A percentile compares a stretch with the other conserved stretches of the same genome.
These are phyloP conservation scores for Pythium oligandrum DNA, from an alignment of 352 stramenopile genomes.

Conservation along the genomic window DNA sequence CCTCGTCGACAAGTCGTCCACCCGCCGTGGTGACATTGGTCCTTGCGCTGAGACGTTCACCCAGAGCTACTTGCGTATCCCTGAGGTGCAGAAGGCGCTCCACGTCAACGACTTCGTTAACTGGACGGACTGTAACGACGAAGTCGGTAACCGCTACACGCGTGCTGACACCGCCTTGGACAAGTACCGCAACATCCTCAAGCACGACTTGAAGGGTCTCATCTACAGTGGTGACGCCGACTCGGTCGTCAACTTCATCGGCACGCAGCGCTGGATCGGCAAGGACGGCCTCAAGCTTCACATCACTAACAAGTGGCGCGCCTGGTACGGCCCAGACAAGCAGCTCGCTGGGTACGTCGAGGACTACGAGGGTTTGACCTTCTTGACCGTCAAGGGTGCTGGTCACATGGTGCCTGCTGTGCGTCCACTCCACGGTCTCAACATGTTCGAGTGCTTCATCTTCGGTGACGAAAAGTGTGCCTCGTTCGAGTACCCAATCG, in stretches of 20 bases:
- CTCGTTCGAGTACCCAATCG: constrained; percentile 56
- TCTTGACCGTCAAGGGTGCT: constrained; percentile 90
- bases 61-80: constrained; percentile 55
- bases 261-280: constrained; percentile 86
- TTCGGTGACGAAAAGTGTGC: constrained; percentile 47
- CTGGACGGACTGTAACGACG: constrained; percentile 68
- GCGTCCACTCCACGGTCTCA: constrained; percentile 64
- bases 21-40: constrained; percentile 46
- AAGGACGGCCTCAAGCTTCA: constrained; percentile 61
- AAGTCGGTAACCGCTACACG: constrained; percentile 43
- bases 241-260: constrained; percentile 81
- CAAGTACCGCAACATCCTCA: constrained; percentile 68
- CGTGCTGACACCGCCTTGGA: constrained; percentile 52
- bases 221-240: constrained; percentile 80
- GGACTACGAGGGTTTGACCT: constrained; percentile 82
- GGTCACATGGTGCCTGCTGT: constrained; percentile 88
- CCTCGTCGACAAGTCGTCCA: constrained; percentile 18
- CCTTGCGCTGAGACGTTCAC: constrained; percentile 67
- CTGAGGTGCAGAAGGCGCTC: constrained; percentile 53
- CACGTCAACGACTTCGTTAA: constrained; percentile 38
- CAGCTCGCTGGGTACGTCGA: constrained; percentile 88
- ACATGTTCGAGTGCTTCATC: constrained; percentile 85
- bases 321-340: constrained; percentile 69
- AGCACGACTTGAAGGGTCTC: constrained; percentile 38
- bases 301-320: constrained; percentile 54